These are phyloP conservation scores for Phytophthora litchii DNA, from an alignment of 352 stramenopile species.

Conservation along the genomic window DNA sequence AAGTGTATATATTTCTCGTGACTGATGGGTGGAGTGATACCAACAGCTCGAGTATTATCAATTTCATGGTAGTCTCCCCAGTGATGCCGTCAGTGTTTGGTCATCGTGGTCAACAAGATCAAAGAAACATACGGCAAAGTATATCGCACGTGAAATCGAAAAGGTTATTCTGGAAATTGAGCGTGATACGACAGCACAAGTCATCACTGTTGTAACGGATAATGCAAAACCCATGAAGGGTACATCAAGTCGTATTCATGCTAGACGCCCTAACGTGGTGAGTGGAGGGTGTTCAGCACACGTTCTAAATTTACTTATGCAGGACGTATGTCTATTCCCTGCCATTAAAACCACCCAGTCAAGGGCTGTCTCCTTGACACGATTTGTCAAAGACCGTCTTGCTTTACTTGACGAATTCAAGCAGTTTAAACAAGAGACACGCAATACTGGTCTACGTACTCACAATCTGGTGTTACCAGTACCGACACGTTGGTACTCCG, in stretches of 20 bases:
- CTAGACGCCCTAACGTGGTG: background rate
- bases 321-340: conserved; percentile 5
- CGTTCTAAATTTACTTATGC: conserved; percentile 12
- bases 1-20: too few relatives aligned
- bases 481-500: conserved; percentile 11
- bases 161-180: too few relatives aligned
- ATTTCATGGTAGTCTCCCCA: too few relatives aligned
- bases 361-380: background rate
- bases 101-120: too few relatives aligned
- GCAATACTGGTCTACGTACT: background rate
- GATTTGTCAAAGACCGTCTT: conserved; percentile 5
- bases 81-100: too few relatives aligned
- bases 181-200: too few relatives aligned
- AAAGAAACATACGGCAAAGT: too few relatives aligned
- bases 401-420: conserved; percentile 14
- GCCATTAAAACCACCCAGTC: background rate
- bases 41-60: too few relatives aligned
- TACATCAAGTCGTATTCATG: background rate
- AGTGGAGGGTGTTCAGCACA: conserved; percentile 14
- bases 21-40: too few relatives aligned
- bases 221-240: conserved; percentile 14
- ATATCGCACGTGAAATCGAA: too few relatives aligned
- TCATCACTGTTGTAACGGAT: too few relatives aligned
- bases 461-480: conserved; percentile 9
- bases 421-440: conserved; percentile 1